Evolutionary conservation across 805 yeast genomes (phyloP).

Genomic region (Starmerella potacharoeniae): DNA sequence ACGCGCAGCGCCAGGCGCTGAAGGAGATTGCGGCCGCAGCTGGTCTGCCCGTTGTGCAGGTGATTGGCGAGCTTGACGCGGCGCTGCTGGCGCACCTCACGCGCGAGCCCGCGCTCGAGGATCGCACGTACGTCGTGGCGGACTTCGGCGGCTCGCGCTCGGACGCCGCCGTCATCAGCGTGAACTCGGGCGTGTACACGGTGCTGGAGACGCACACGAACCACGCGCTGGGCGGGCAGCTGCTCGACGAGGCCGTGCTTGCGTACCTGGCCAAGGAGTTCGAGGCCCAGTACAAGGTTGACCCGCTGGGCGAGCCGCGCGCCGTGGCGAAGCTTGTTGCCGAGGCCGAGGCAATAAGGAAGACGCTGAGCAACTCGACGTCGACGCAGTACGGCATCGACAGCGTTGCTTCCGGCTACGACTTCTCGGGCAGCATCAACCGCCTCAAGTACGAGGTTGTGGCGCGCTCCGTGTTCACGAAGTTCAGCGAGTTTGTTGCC

Average conservation of each 20-base stretch:
- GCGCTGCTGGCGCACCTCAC: slow-evolving; percentile 73
- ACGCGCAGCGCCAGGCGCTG: slow-evolving; percentile 57
- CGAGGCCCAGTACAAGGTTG: slow-evolving; percentile 70
- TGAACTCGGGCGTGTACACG: slow-evolving; percentile 89
- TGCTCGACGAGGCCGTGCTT: slow-evolving; percentile 66
- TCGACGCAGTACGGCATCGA: slow-evolving; percentile 88
- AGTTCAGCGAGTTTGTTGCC: slow-evolving; percentile 68
- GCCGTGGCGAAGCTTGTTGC: slow-evolving; percentile 79
- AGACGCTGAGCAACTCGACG: slow-evolving; percentile 82
- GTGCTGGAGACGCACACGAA: slow-evolving; percentile 77
- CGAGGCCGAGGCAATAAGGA: slow-evolving; percentile 74
- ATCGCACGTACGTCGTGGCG: slow-evolving; percentile 78
- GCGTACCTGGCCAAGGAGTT: slow-evolving; percentile 88
- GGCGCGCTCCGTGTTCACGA: slow-evolving; percentile 63
- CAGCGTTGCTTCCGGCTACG: slow-evolving; percentile 86
- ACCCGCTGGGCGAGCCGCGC: slow-evolving; percentile 71
- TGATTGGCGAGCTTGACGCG: slow-evolving; percentile 85
- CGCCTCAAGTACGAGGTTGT: slow-evolving; percentile 87
- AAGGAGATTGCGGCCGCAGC: slow-evolving; percentile 52
- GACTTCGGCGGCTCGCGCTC: slow-evolving; percentile 95
- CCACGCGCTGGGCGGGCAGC: slow-evolving; percentile 74
- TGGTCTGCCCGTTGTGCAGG: slow-evolving; percentile 71
- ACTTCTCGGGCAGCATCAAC: slow-evolving; percentile 85
- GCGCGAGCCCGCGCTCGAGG: slow-evolving; percentile 36
- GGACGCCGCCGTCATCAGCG: slow-evolving; percentile 87